Evolutionary conservation across 768 basidiomycete genomes (phyloP), one percentile per base, ranked within the genome.

Genomic region (Pulveroboletus ravenelii): DNA sequence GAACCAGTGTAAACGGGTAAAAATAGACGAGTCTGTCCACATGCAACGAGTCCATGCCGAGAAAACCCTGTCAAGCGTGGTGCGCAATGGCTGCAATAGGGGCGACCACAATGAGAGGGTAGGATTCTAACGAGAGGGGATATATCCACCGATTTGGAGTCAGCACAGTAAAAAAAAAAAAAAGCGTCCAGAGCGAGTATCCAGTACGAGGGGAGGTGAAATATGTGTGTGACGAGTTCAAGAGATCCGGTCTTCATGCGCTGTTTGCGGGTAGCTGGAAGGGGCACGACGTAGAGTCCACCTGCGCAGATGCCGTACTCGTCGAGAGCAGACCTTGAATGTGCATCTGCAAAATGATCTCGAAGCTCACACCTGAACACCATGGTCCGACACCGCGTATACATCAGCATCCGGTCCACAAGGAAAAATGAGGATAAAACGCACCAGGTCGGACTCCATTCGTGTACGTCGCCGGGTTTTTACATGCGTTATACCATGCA

Each of bases 401-500:
- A 17, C 30, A 1, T 14, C 8, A 31, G 39, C 37, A n/a, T 44
- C 27, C 17, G 4, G 1, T 17, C 14, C n/a, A 20, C n/a, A 12
- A 2, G 8, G 36, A n/a, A 42, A 23, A 23, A 23, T 4, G 20
- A 29, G 20, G 44, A 43, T 6, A 30, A 31, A 54, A 76, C 85
- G 30, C 61, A 91, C 84, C 75, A 48, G 78, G 81, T 47, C 84
- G 80, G 41, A 65, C 70, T n/a, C 78, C 80, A 61, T 70, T 69
- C 3, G 65, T 31, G 64, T 71, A 79, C 29, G 80, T 62, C 34
- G 66, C 73, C 36, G 66, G 61, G 63, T 90, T 85, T 70, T 77
- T 78, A 73, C 91, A 93, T 6, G 79, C 85, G 50, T 85, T 73
- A 64, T 93, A 87, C 82, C 86, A 89, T 47, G 80, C 81, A 7